A percentile compares a stretch with the other conserved stretches of the same genome.
Evolutionary conservation across 345 rosid genomes (phyloP).

Genomic region (Syzygium aqueum): DNA sequence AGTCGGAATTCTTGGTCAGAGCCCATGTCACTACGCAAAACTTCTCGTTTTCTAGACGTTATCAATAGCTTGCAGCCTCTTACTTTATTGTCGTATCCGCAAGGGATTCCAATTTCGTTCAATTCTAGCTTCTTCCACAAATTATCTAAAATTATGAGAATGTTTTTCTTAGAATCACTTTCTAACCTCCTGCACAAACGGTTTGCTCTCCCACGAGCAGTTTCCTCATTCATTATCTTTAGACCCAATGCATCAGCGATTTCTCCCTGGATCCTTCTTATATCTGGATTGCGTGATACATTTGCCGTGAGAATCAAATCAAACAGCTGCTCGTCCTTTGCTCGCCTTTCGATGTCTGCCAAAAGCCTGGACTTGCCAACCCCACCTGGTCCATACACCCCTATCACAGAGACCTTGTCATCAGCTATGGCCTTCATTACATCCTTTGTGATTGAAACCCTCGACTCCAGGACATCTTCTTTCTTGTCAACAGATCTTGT

Average conservation of each 20-base stretch:
- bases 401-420: rapidly evolving
- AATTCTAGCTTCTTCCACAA: conserved; percentile 8
- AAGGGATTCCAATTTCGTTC: conserved; percentile 11
- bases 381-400: background rate
- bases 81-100: background rate
- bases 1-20: background rate
- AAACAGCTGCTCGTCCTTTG: background rate
- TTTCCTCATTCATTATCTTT: background rate
- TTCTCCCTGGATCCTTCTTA: background rate
- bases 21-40: background rate
- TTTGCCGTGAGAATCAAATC: background rate
- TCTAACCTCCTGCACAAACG: background rate
- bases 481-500: background rate
- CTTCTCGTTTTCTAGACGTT: background rate
- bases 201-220: background rate
- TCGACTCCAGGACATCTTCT: background rate
- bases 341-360: background rate
- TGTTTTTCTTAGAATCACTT: background rate
- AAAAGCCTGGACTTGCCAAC: conserved; percentile 8
- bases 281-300: background rate
- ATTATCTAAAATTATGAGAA: conserved; percentile 23
- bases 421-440: background rate
- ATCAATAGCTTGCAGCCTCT: conserved; percentile 8
- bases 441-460: background rate
- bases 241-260: background rate